These are phyloP conservation scores for Candida ficus DNA, from an alignment of 805 yeast species.

Conservation along the genomic window DNA sequence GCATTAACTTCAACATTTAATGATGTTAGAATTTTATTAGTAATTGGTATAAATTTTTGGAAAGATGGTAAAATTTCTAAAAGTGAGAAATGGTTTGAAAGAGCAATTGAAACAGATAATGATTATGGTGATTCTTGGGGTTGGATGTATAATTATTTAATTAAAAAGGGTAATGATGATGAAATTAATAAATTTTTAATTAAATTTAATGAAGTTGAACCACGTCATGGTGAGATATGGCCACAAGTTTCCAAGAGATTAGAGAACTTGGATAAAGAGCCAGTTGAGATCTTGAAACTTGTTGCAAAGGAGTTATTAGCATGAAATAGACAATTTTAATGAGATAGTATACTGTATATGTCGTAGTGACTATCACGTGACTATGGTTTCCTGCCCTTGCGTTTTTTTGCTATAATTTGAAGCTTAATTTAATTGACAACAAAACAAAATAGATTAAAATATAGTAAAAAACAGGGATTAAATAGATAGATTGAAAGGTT, in stretches of 20 bases:
- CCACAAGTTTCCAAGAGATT: constrained; percentile 43
- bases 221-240: constrained; percentile 64
- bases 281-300: constrained; percentile 34
- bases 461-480: too few relatives aligned
- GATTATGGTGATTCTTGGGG: constrained; percentile 77
- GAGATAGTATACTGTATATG: too few relatives aligned
- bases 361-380: too few relatives aligned
- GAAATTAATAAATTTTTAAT: constrained; percentile 34
- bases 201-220: constrained; percentile 41
- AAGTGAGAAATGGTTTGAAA: constrained; percentile 69
- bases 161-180: constrained; percentile 27
- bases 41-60: constrained; percentile 68
- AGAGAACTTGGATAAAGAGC: constrained; percentile 36
- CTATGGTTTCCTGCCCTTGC: too few relatives aligned
- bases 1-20: constrained; percentile 68
- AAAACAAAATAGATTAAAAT: too few relatives aligned
- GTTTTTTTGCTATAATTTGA: too few relatives aligned
- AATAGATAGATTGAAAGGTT: too few relatives aligned
- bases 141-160: constrained; percentile 47
- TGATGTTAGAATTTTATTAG: constrained; percentile 49
- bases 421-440: too few relatives aligned
- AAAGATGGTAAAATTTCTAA: constrained; percentile 54
- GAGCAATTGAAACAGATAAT: constrained; percentile 51
- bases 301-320: constrained; percentile 11
- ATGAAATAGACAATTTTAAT: too few relatives aligned